Evolutionary conservation across 2,329 filamentous ascomycete species (phyloP).

Genomic region (Macrophomina pseudophaseolina): DNA sequence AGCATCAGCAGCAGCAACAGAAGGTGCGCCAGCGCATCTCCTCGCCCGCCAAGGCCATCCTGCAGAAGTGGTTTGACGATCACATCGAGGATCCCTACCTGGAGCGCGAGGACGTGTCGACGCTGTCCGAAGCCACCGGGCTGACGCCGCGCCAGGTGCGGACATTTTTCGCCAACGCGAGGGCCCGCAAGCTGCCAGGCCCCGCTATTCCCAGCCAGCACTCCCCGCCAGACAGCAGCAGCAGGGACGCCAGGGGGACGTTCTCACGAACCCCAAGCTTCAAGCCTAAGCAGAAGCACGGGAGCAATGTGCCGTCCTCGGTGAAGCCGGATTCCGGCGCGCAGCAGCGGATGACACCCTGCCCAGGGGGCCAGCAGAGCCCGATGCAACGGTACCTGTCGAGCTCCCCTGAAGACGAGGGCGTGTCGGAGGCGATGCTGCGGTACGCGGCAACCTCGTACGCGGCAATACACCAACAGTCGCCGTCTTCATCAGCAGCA

Average conservation of each 20-base stretch:
- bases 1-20: neutral
- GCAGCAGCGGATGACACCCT: neutral
- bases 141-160: slow-evolving; percentile 33
- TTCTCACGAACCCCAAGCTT: neutral
- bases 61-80: slow-evolving; percentile 32
- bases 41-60: slow-evolving; percentile 29
- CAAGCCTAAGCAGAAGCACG: slow-evolving; percentile 5
- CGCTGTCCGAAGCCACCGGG: slow-evolving; percentile 29
- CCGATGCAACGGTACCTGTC: slow-evolving; percentile 35
- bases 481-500: neutral
- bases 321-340: slow-evolving; percentile 1
- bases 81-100: slow-evolving; percentile 34
- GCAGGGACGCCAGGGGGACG: neutral
- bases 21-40: slow-evolving; percentile 28
- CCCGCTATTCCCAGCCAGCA: neutral
- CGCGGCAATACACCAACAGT: neutral
- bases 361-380: slow-evolving; percentile 27
- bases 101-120: slow-evolving; percentile 29
- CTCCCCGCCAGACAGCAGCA: slow-evolving; percentile 2
- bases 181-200: slow-evolving; percentile 31
- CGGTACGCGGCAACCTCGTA: slow-evolving; percentile 28
- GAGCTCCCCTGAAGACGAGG: slow-evolving; percentile 35
- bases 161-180: slow-evolving; percentile 35
- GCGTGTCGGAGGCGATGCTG: slow-evolving; percentile 31
- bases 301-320: neutral